Evolutionary conservation across 495 filamentous ascomycete genomes (phyloP).

Genomic region (Massariosphaeria phaeospora): DNA sequence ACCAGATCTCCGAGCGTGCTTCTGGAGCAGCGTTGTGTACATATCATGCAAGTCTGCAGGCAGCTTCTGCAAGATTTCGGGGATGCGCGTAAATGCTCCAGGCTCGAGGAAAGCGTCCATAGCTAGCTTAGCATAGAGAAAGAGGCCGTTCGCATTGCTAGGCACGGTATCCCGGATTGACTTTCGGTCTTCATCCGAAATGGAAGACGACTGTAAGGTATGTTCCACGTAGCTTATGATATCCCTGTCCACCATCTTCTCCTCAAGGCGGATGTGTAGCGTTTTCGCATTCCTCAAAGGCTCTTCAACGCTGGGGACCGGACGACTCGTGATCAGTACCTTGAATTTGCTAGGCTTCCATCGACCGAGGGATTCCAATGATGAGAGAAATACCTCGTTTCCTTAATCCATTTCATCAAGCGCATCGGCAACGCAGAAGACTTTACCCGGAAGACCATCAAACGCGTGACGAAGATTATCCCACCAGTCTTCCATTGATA

Average conservation of each 20-base stretch:
- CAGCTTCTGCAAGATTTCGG: constrained; percentile 34
- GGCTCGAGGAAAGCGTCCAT: constrained; percentile 44
- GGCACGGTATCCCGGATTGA: constrained; percentile 22
- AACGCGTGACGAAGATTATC: constrained; percentile 33
- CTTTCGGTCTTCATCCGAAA: constrained; percentile 9
- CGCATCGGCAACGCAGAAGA: constrained; percentile 48
- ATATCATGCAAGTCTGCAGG: constrained; percentile 45
- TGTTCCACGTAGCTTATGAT: constrained; percentile 43
- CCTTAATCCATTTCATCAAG: constrained; percentile 47
- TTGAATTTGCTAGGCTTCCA: constrained; percentile 44
- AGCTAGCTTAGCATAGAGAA: constrained; percentile 48
- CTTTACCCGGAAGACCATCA: constrained; percentile 34
- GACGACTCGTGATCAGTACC: constrained; percentile 45
- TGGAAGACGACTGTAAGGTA: constrained; percentile 25
- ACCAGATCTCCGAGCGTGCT: constrained; percentile 41
- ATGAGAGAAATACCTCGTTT: constrained; percentile 38
- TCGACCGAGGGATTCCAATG: constrained; percentile 37
- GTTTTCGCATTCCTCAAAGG: constrained; percentile 23
- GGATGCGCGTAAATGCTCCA: constrained; percentile 22
- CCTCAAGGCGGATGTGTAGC: constrained; percentile 40
- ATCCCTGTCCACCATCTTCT: constrained; percentile 41
- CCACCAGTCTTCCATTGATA: too few relatives aligned
- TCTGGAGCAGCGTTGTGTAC: constrained; percentile 45
- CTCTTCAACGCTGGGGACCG: constrained; percentile 37
- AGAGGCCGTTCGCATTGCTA: constrained; percentile 37